Base-by-base conservation (phyloP, 176 grass and related monocot genomes). In the Lolium perenne region DNA sequence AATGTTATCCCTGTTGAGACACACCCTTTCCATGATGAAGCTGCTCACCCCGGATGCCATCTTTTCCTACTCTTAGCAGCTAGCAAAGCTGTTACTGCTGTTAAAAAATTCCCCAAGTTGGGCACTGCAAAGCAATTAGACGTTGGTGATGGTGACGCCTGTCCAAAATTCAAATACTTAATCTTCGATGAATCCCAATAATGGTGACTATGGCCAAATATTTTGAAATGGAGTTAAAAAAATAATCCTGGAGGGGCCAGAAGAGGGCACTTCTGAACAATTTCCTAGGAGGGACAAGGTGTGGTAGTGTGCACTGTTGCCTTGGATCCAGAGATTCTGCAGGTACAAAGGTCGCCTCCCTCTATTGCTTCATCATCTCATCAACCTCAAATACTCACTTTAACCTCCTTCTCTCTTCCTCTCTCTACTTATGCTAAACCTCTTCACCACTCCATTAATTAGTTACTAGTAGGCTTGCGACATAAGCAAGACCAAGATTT, bases 251-350 rank as follows among this genome's bases (percentile, higher is more conserved):
- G 63, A 79, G 80, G 64, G 38, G 67, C 89, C 80, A 83, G 74
- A 41, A 16, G 56, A 74, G 59, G 26, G 68, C 20, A 71, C 85
- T 58, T 22, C 2, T 59, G 51, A 82, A 73, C 65, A 41, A 51
- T 76, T 76, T 72, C 80, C 53, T 11, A 79, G 63, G 81, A 84
- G 77, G 70, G 76, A 87, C 85, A 84, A 76, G 46, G 83, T 35
- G 58, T 60, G 55, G 77, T 71, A 80, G 76, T 89, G 74, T 82
- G 60, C 20, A 32, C 73, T 76, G 49, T 87, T 71, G 38, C 73
- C 84, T 89, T 91, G 86, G 92, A 94, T 94, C 92, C 86, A 80
- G 89, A 74, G 81, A 91, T 91, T 89, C 83, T 75, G 84, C 76
- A 80, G 89, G 84, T 70, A 79, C 35, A 82, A 69, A 61, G 71